A percentile compares a stretch with the other conserved stretches of the same genome.
These are phyloP conservation scores for Karstenula rhodostoma DNA, from an alignment of 2,329 filamentous ascomycete genomes.

Conservation along the genomic window DNA sequence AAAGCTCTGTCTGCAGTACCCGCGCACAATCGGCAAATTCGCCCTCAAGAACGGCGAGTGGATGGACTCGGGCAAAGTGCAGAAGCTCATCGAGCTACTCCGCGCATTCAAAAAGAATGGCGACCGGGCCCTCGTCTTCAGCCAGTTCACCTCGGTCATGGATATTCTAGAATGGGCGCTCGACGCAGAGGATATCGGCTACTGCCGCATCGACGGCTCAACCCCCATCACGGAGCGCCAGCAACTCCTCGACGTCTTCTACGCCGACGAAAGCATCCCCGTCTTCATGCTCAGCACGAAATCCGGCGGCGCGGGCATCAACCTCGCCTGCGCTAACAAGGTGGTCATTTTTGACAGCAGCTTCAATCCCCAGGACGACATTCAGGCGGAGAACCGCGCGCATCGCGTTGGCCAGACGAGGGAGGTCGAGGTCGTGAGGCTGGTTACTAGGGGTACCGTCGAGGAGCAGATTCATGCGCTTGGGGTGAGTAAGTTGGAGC, in stretches of 20 bases:
- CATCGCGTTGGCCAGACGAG: conserved; percentile 92
- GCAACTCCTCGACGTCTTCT: conserved; percentile 86
- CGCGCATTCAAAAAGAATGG: conserved; percentile 77
- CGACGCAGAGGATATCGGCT: conserved; percentile 73
- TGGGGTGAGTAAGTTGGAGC: conserved; percentile 89
- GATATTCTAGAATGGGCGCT: conserved; percentile 89
- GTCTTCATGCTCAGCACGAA: conserved; percentile 94
- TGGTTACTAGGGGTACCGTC: conserved; percentile 82
- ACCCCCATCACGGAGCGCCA: conserved; percentile 86
- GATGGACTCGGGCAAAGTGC: conserved; percentile 85
- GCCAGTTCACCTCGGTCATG: conserved; percentile 89
- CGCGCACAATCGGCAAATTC: conserved; percentile 62
- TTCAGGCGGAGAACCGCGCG: conserved; percentile 97
- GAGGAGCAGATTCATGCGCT: conserved; percentile 93
- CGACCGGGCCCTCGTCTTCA: conserved; percentile 89
- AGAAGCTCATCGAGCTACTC: conserved; percentile 78
- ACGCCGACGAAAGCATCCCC: conserved; percentile 76
- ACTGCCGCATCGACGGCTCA: conserved; percentile 85
- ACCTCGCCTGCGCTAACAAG: conserved; percentile 94
- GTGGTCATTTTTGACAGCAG: conserved; percentile 96
- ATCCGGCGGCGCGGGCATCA: conserved; percentile 96
- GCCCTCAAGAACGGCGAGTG: conserved; percentile 68
- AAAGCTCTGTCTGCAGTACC: conserved; percentile 63
- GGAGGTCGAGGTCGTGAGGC: conserved; percentile 86
- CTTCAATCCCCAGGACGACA: conserved; percentile 98